Conservation (phyloP, 768 basidiomycete genomes). For the Imleria badia region DNA sequence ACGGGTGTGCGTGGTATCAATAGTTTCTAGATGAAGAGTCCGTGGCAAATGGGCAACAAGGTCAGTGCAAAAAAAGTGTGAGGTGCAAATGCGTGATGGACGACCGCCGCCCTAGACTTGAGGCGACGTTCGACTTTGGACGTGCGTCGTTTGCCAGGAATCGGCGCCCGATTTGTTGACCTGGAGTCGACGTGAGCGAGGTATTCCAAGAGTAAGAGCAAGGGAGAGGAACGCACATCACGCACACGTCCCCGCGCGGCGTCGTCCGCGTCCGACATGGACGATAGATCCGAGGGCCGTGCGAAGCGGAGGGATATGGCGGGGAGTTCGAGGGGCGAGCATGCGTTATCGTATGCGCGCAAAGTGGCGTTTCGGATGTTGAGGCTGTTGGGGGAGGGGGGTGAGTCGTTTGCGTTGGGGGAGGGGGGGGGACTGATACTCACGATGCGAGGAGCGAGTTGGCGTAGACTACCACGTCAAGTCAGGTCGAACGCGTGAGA, state of each 20-base stretch:
- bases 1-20: background rate
- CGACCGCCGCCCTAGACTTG: slow-evolving; percentile 3
- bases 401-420: background rate
- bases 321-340: slow-evolving; percentile 10
- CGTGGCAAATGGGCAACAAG: no score
- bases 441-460: slow-evolving; percentile 32
- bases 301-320: slow-evolving; percentile 27
- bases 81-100: no score
- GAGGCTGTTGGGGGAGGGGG: slow-evolving; percentile 3
- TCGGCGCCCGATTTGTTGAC: slow-evolving; percentile 11
- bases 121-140: background rate
- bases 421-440: background rate
- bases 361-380: slow-evolving; percentile 27
- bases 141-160: slow-evolving; percentile 17
- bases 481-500: no score
- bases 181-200: background rate
- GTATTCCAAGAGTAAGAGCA: background rate
- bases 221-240: background rate
- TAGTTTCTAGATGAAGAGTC: no score
- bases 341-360: slow-evolving; percentile 7
- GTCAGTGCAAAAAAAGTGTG: no score
- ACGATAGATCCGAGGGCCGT: slow-evolving; percentile 12
- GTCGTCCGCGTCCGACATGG: background rate
- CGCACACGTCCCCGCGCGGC: background rate
- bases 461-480: slow-evolving; percentile 16